These are phyloP conservation scores for Pseudogymnoascus sp. DNA, from an alignment of 2,329 filamentous ascomycete genomes.

Conservation along the genomic window DNA sequence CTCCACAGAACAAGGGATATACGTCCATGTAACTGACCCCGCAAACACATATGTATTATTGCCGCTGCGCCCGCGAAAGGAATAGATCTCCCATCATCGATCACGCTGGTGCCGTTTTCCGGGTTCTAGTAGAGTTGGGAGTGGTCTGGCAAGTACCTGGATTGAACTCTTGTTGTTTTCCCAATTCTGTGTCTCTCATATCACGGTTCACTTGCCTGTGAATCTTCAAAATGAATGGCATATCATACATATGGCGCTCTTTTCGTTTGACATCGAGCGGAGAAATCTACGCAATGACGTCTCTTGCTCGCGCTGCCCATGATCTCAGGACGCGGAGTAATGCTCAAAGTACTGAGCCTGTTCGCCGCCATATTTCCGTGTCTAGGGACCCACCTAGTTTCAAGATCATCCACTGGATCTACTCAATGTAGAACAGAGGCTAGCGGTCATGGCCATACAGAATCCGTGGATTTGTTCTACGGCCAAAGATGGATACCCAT, in stretches of 20 bases:
- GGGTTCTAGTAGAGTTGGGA: too few species aligned
- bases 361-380: neutral
- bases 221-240: neutral
- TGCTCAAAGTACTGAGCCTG: neutral
- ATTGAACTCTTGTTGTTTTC: neutral
- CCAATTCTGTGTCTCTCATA: neutral
- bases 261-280: neutral
- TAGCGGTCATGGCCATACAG: neutral
- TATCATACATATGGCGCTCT: neutral
- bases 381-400: neutral
- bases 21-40: neutral
- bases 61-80: neutral
- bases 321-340: neutral
- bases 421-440: slow-evolving; percentile 1
- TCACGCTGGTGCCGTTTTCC: neutral
- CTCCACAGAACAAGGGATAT: neutral
- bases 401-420: neutral
- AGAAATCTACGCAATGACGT: neutral
- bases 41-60: neutral
- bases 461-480: neutral
- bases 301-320: neutral
- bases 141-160: neutral
- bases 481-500: neutral
- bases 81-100: neutral
- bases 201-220: neutral